A percentile compares a stretch with the other conserved stretches of the same genome.
Evolutionary conservation across 148 eudicot genomes (phyloP).

Genomic region (Chenopodium album): DNA sequence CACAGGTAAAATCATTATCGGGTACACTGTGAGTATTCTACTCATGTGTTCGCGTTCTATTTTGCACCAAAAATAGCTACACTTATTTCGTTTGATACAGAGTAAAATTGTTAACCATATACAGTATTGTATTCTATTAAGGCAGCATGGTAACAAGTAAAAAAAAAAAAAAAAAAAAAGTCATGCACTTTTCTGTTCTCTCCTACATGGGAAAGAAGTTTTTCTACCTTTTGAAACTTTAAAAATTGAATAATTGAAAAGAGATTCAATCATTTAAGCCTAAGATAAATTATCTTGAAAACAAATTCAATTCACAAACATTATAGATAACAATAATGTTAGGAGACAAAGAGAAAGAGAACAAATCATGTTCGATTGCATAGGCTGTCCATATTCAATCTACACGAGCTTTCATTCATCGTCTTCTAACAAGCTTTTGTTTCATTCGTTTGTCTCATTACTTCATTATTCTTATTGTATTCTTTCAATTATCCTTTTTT

Average conservation of each 20-base stretch:
- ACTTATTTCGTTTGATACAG: no score
- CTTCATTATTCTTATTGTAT: neutral
- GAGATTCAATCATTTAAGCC: conserved; percentile 15
- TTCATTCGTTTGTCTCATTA: conserved; percentile 4
- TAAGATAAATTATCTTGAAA: neutral
- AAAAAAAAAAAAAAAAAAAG: no score
- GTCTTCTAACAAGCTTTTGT: neutral
- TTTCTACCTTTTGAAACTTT: neutral
- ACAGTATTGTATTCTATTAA: no score
- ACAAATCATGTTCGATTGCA: conserved; percentile 12
- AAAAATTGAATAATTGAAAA: neutral
- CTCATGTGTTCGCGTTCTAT: no score
- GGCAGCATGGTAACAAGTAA: no score
- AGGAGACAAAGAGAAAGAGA: conserved; percentile 21
- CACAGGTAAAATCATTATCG: no score
- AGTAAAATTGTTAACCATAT: no score
- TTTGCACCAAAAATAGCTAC: no score
- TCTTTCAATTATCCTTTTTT: neutral
- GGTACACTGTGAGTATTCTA: no score
- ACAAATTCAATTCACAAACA: neutral
- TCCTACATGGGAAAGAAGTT: no score
- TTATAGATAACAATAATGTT: neutral
- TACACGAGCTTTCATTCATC: conserved; percentile 17
- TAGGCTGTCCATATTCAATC: conserved; percentile 24
- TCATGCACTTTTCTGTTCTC: no score